These are phyloP conservation scores for Ceratocystis cubensis DNA, from an alignment of 2,329 filamentous ascomycete species.

Conservation along the genomic window DNA sequence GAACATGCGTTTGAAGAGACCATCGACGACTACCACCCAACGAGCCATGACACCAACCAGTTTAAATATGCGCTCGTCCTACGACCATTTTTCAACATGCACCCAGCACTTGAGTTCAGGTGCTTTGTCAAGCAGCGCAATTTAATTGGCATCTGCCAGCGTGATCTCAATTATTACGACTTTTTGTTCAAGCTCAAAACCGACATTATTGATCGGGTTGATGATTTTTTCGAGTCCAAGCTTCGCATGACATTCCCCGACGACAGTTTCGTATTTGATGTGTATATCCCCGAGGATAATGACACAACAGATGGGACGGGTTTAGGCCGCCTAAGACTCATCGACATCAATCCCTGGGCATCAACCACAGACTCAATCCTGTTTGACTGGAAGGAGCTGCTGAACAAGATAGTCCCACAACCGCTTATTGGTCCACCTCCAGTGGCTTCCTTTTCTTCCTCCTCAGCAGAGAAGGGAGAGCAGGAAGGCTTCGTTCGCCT, in stretches of 20 bases:
- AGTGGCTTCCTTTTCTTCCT: conserved; percentile 23
- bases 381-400: conserved; percentile 80
- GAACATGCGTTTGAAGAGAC: conserved; percentile 81
- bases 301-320: conserved; percentile 36
- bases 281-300: conserved; percentile 67
- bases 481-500: conserved; percentile 12
- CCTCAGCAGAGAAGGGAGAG: conserved; percentile 28
- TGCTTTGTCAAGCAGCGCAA: conserved; percentile 81
- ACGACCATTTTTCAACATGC: conserved; percentile 75
- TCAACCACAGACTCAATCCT: conserved; percentile 75
- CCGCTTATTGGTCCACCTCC: conserved; percentile 41
- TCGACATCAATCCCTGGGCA: conserved; percentile 95
- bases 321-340: conserved; percentile 65
- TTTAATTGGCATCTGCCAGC: conserved; percentile 73
- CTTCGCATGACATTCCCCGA: conserved; percentile 72
- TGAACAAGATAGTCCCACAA: conserved; percentile 53
- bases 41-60: conserved; percentile 34
- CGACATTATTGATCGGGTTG: conserved; percentile 54
- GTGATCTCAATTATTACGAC: conserved; percentile 80
- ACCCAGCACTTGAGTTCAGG: conserved; percentile 85
- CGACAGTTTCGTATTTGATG: conserved; percentile 73
- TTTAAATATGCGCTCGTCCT: conserved; percentile 74
- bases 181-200: conserved; percentile 57
- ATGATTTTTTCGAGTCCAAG: conserved; percentile 62
- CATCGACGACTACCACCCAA: conserved; percentile 31